These are phyloP conservation scores for Xerocomus spinulosus DNA, from an alignment of 768 basidiomycete genomes.

Conservation along the genomic window DNA sequence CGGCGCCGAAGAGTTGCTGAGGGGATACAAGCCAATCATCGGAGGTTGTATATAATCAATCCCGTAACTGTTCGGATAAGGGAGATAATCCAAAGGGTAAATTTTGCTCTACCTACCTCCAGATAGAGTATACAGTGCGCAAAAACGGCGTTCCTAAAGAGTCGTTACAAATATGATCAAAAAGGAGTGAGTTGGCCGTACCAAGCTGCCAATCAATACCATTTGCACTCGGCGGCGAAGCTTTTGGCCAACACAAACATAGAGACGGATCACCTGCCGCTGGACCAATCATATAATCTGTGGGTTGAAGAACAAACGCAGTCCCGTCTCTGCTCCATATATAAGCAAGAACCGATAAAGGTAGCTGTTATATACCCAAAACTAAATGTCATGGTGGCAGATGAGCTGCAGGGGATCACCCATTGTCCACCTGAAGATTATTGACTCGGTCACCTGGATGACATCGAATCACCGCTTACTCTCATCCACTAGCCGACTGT, in stretches of 20 bases:
- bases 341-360: not conserved
- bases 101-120: conserved; percentile 44
- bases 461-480: conserved; percentile 31
- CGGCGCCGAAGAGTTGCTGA: conserved; percentile 42
- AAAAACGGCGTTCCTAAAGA: conserved; percentile 58
- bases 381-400: conserved; percentile 54
- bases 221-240: conserved; percentile 59
- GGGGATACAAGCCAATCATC: conserved; percentile 70
- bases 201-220: conserved; percentile 85
- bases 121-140: conserved; percentile 73
- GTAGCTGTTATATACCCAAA: conserved; percentile 52
- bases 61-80: conserved; percentile 50
- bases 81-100: not conserved
- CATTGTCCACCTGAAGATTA: conserved; percentile 54
- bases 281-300: conserved; percentile 75
- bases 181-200: conserved; percentile 19
- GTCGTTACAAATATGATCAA: not conserved
- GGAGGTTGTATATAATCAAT: conserved; percentile 72
- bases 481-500: conserved; percentile 65
- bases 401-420: conserved; percentile 68
- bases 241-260: conserved; percentile 73
- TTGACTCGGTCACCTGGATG: not conserved
- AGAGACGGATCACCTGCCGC: conserved; percentile 57
- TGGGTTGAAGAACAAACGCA: conserved; percentile 61
- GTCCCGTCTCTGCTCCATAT: conserved; percentile 20